Percentiles rank a stretch among this genome's conserved stretches.
These are phyloP conservation scores for Barnettozyma pratensis DNA, from an alignment of 805 yeast species.

Conservation along the genomic window DNA sequence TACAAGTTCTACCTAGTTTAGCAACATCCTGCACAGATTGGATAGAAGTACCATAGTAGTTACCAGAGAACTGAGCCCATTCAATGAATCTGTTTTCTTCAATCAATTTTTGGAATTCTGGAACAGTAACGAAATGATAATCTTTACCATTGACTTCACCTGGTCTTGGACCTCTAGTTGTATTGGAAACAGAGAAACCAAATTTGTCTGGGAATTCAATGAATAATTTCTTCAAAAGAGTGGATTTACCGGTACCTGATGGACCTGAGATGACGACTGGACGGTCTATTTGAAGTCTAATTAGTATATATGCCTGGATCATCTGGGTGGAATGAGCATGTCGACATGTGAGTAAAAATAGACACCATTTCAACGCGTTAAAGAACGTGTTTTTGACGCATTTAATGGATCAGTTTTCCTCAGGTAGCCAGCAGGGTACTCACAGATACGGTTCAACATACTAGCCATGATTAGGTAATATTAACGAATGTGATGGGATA, in stretches of 20 bases:
- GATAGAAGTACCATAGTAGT: conserved; percentile 92
- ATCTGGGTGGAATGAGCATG: background rate
- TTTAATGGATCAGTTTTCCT: no score
- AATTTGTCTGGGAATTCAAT: conserved; percentile 86
- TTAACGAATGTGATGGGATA: background rate
- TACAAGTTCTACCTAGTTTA: conserved; percentile 66
- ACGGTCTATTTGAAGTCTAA: conserved; percentile 40
- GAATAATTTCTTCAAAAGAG: conserved; percentile 81
- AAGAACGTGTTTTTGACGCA: no score
- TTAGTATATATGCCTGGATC: background rate
- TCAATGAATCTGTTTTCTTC: conserved; percentile 78
- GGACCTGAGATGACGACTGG: conserved; percentile 98
- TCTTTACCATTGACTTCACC: conserved; percentile 90
- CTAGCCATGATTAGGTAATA: conserved; percentile 14
- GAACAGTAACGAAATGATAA: conserved; percentile 81
- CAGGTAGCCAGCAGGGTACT: conserved; percentile 3
- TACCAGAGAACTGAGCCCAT: conserved; percentile 98
- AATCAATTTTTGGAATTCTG: conserved; percentile 72
- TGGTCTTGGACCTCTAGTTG: conserved; percentile 86
- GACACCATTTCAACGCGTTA: background rate
- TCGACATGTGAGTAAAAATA: background rate
- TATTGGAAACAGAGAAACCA: conserved; percentile 91
- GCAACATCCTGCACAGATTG: conserved; percentile 67
- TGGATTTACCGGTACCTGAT: conserved; percentile 93
- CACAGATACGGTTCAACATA: conserved; percentile 18